A percentile compares a stretch with the other conserved stretches of the same genome.
Conservation (phyloP, 2,329 filamentous ascomycete species). For the Aspergillus sojae region DNA sequence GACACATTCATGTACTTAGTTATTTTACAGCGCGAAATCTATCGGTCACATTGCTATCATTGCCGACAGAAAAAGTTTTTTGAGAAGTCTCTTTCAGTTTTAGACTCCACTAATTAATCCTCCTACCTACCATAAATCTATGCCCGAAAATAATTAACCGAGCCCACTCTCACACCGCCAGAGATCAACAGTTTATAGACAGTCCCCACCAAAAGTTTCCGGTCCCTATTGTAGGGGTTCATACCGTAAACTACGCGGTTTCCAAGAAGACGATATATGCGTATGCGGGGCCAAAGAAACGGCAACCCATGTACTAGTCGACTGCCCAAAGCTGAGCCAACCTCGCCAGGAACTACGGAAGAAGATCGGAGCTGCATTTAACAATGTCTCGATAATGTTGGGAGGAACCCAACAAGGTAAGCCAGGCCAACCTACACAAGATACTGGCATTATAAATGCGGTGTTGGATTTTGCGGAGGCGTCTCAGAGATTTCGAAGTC, state of each 20-base stretch:
- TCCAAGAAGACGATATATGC: conserved; percentile 17
- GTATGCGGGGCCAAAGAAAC: conserved; percentile 22
- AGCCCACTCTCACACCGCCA: too few species aligned
- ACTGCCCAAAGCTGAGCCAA: conserved; percentile 21
- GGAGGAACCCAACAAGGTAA: conserved; percentile 10
- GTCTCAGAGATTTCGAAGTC: conserved; percentile 23
- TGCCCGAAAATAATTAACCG: too few species aligned
- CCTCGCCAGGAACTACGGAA: conserved; percentile 7
- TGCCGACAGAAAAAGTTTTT: too few species aligned
- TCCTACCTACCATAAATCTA: too few species aligned
- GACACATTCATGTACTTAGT: too few species aligned
- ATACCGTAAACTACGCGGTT: conserved; percentile 14
- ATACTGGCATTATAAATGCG: background rate
- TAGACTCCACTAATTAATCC: too few species aligned
- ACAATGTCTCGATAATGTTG: background rate
- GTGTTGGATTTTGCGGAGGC: conserved; percentile 18
- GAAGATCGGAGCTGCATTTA: background rate
- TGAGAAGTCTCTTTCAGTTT: too few species aligned
- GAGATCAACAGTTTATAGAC: too few species aligned
- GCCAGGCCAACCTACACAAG: background rate
- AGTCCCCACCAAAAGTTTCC: too few species aligned
- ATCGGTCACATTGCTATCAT: too few species aligned
- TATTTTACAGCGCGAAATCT: too few species aligned
- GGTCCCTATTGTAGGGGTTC: too few species aligned
- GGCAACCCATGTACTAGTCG: conserved; percentile 17